Conservation (phyloP, 1,139 yeast genomes). For the Pichia sp. region DNA sequence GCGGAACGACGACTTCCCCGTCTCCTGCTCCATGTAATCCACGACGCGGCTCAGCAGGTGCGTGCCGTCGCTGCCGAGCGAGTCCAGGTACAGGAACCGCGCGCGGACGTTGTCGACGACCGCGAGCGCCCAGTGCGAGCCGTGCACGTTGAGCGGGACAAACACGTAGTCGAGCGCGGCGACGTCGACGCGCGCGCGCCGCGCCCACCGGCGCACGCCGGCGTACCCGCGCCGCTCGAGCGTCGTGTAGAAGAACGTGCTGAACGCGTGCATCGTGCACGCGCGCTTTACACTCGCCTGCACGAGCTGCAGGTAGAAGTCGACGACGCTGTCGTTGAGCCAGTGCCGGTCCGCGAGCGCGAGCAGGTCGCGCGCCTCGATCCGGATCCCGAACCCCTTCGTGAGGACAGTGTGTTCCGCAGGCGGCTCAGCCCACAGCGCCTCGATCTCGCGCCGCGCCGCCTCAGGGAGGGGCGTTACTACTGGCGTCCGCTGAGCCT, state of each 20-base stretch:
- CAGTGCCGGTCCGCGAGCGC: slow-evolving; percentile 69
- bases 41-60: slow-evolving; percentile 48
- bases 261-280: slow-evolving; percentile 57
- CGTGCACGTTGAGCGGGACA: slow-evolving; percentile 76
- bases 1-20: slow-evolving; percentile 39
- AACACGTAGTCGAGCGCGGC: slow-evolving; percentile 57
- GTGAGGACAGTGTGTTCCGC: too few relatives aligned
- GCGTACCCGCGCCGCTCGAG: slow-evolving; percentile 64
- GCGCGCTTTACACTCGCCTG: slow-evolving; percentile 79
- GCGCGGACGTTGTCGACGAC: slow-evolving; percentile 57
- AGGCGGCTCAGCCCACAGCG: too few relatives aligned
- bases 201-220: slow-evolving; percentile 88
- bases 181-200: slow-evolving; percentile 67
- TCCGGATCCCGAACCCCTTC: slow-evolving; percentile 48
- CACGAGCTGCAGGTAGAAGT: slow-evolving; percentile 63
- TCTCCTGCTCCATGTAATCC: slow-evolving; percentile 55
- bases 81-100: slow-evolving; percentile 68
- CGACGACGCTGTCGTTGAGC: slow-evolving; percentile 90
- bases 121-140: slow-evolving; percentile 91
- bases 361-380: slow-evolving; percentile 56
- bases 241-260: slow-evolving; percentile 80
- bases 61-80: slow-evolving; percentile 56
- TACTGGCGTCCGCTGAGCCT: too few relatives aligned
- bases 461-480: too few relatives aligned
- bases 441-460: too few relatives aligned